A percentile compares a stretch with the other conserved stretches of the same genome.
phyloP scores from a whole-genome alignment of 805 yeast genomes.

The Myxozyma lipomycoides region DNA sequence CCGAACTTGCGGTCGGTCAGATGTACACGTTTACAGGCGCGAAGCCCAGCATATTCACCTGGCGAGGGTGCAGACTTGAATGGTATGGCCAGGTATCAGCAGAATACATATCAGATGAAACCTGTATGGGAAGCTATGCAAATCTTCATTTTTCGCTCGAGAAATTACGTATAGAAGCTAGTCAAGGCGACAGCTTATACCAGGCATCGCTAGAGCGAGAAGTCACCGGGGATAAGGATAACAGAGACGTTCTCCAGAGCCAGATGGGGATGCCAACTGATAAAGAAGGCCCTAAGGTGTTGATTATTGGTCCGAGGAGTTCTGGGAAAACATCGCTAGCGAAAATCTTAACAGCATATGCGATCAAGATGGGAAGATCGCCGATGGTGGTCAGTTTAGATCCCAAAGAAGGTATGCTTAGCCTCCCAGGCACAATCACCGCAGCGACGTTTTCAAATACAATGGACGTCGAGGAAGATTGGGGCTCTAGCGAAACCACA shows the following conservation, averaged over 20 bases:
- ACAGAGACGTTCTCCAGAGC: not conserved
- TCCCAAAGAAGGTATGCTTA: conserved; percentile 64
- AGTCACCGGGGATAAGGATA: not conserved
- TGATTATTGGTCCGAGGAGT: conserved; percentile 67
- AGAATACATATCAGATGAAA: conserved; percentile 69
- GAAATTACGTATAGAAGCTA: conserved; percentile 41
- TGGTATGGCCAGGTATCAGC: conserved; percentile 38
- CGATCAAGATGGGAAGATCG: conserved; percentile 58
- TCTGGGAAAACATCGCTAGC: conserved; percentile 77
- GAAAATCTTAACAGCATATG: conserved; percentile 69
- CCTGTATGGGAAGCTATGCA: conserved; percentile 58
- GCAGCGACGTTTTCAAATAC: conserved; percentile 81
- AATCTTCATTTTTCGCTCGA: conserved; percentile 77
- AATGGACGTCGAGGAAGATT: conserved; percentile 66
- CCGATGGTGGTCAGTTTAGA: conserved; percentile 79
- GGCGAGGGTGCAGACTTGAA: conserved; percentile 61
- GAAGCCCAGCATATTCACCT: conserved; percentile 54
- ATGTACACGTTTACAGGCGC: conserved; percentile 56
- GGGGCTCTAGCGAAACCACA: conserved; percentile 75
- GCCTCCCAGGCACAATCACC: conserved; percentile 72
- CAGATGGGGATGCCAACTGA: not conserved
- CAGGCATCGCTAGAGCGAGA: conserved; percentile 7
- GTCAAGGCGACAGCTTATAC: conserved; percentile 20
- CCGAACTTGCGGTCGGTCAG: conserved; percentile 74
- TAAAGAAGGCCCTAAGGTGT: conserved; percentile 48